Conservation (phyloP, 257 asterid genomes). For the Leptodermis oblonga region DNA sequence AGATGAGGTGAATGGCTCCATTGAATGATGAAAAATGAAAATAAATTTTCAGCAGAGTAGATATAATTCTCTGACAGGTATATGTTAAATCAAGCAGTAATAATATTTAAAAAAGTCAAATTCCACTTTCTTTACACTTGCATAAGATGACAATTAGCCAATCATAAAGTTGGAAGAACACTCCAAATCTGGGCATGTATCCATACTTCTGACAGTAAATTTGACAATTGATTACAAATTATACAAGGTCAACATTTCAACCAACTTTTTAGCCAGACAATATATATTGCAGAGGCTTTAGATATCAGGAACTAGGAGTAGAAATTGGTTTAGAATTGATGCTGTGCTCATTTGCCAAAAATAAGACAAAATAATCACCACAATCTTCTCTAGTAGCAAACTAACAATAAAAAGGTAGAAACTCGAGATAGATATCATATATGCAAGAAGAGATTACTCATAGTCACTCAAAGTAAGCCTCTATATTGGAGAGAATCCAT, state of each 20-base stretch:
- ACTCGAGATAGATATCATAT: neutral
- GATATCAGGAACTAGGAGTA: neutral
- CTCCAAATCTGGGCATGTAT: neutral
- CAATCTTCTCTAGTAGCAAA: neutral
- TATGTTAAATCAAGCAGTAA: neutral
- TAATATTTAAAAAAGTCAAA: neutral
- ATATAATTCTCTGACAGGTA: neutral
- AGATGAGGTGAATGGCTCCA: neutral
- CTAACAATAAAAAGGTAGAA: neutral
- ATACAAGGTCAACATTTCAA: no score
- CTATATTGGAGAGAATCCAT: neutral
- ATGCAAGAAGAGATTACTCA: neutral
- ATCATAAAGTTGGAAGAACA: neutral
- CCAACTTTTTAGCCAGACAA: neutral
- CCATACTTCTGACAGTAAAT: neutral
- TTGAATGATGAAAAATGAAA: neutral
- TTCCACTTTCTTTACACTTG: neutral
- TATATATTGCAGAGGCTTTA: neutral
- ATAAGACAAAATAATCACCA: neutral
- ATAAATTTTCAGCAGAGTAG: neutral
- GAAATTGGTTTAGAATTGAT: neutral
- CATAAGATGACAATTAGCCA: neutral
- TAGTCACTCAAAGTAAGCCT: neutral
- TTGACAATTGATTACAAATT: neutral
- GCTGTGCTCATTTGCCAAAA: neutral